A percentile compares a stretch with the other conserved stretches of the same genome.
These are phyloP conservation scores for Senna tora DNA, from an alignment of 306 rosid species.

Conservation along the genomic window DNA sequence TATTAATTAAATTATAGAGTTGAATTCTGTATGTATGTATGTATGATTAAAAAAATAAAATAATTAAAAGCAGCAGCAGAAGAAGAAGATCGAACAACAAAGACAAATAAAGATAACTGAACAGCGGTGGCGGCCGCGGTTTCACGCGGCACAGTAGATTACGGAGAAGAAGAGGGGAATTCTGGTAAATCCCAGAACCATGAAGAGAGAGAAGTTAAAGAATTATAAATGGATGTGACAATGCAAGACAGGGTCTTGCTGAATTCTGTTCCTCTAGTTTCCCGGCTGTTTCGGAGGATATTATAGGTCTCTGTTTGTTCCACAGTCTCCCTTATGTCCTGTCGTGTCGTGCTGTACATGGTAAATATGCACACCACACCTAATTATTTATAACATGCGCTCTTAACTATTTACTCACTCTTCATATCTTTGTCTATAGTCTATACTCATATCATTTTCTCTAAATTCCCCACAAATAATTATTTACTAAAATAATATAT, in stretches of 20 bases:
- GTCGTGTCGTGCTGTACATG: neutral
- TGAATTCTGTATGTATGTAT: no score
- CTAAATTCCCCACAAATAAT: no score
- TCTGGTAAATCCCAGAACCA: constrained; percentile 25
- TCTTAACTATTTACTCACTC: no score
- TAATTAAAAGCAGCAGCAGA: no score
- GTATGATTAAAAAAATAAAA: neutral
- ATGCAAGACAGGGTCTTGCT: neutral
- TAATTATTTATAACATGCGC: no score
- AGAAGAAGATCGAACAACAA: neutral
- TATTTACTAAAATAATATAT: no score
- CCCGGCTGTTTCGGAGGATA: neutral
- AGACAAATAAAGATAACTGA: neutral
- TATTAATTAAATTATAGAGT: neutral
- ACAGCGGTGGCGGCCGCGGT: neutral
- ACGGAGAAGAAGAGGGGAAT: neutral
- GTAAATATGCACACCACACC: neutral
- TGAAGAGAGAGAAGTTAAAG: constrained; percentile 7
- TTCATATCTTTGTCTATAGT: no score
- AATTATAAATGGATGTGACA: constrained; percentile 1
- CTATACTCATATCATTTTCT: no score
- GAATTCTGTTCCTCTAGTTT: constrained; percentile 13
- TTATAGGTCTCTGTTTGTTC: neutral
- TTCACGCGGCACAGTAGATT: neutral
- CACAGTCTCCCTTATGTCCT: neutral